Percentiles rank a stretch among this genome's conserved stretches.
phyloP scores from a whole-genome alignment of 2,329 filamentous ascomycete species.

The Alternaria incomplexa region DNA sequence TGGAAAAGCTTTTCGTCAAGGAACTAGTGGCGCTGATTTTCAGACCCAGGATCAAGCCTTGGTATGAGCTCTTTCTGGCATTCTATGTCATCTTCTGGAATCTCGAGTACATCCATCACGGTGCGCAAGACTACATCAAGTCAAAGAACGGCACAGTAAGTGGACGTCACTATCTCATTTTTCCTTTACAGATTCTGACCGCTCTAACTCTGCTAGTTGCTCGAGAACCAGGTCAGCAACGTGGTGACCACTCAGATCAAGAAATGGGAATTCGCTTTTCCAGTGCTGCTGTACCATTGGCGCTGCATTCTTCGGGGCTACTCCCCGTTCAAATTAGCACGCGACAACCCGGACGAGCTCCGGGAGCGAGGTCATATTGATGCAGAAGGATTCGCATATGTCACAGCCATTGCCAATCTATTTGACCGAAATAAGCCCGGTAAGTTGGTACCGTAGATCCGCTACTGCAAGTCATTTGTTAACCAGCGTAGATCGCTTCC shows the following conservation, averaged over 20 bases:
- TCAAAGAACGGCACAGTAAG: conserved; percentile 46
- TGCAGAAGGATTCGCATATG: conserved; percentile 37
- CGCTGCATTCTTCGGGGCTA: conserved; percentile 39
- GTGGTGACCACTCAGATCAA: conserved; percentile 42
- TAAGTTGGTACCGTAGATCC: conserved; percentile 19
- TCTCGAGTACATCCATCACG: conserved; percentile 44
- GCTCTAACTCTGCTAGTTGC: conserved; percentile 30
- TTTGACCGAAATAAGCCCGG: conserved; percentile 33
- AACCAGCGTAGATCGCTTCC: conserved; percentile 32
- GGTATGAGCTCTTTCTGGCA: conserved; percentile 46
- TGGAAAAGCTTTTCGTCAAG: conserved; percentile 40
- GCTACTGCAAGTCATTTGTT: conserved; percentile 6
- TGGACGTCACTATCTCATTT: background rate
- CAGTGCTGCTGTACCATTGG: conserved; percentile 43
- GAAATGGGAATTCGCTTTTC: conserved; percentile 44
- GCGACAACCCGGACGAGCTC: conserved; percentile 44
- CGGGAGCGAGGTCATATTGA: conserved; percentile 39
- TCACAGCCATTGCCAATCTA: conserved; percentile 32
- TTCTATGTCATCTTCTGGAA: conserved; percentile 47
- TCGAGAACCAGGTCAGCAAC: conserved; percentile 41
- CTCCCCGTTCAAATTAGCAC: conserved; percentile 42
- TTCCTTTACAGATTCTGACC: background rate
- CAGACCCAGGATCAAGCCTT: conserved; percentile 43
- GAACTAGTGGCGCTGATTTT: conserved; percentile 38
- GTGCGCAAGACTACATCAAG: conserved; percentile 42